phyloP scores from a whole-genome alignment of 139 green algal genomes.

The Tetraselmis chui region DNA sequence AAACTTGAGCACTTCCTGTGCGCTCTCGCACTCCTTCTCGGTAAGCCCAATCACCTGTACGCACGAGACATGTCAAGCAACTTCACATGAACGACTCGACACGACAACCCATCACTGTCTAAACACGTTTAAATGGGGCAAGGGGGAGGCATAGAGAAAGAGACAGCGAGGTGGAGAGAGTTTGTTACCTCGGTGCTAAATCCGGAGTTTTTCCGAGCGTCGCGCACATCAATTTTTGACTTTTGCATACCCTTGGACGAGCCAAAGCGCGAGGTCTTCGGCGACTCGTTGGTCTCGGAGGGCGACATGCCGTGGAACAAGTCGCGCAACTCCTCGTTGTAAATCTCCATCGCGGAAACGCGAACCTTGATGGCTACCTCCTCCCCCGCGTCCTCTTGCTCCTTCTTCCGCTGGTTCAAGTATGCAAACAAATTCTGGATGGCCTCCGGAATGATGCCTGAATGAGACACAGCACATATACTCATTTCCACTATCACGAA shows the following conservation, averaged over 20 bases:
- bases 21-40: conserved; percentile 22
- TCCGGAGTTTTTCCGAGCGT: neutral
- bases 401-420: neutral
- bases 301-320: conserved; percentile 20
- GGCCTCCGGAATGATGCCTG: neutral
- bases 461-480: neutral
- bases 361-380: neutral
- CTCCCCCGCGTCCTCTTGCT: neutral
- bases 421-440: neutral
- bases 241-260: conserved; percentile 1
- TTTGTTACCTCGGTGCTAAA: neutral
- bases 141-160: too few species aligned
- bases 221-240: neutral
- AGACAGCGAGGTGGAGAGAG: too few species aligned
- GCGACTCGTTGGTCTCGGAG: neutral
- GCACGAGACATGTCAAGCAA: too few species aligned
- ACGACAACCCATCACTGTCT: too few species aligned
- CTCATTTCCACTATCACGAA: conserved; percentile 36
- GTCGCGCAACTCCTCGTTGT: conserved; percentile 69
- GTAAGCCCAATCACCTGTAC: conserved; percentile 44
- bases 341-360: conserved; percentile 54
- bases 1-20: conserved; percentile 40
- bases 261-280: conserved; percentile 13
- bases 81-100: too few species aligned
- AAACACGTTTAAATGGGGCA: too few species aligned